Conservation (phyloP, 768 basidiomycete species). For the Amanita brunnescens region DNA sequence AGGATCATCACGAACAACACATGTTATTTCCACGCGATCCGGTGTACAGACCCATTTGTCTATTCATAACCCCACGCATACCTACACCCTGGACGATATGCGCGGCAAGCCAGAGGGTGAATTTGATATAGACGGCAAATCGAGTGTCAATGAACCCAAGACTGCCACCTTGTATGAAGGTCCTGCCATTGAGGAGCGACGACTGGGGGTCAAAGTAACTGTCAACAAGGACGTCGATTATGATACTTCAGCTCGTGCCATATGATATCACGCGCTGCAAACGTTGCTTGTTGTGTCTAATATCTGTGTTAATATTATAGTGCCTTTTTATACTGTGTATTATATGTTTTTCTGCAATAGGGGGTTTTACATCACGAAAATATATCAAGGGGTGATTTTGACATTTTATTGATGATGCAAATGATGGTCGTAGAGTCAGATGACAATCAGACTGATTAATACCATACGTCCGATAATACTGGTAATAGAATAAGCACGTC, state of each 20-base stretch:
- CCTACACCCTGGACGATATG: conserved; percentile 49
- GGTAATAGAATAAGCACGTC: too few species aligned
- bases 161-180: conserved; percentile 24
- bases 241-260: conserved; percentile 18
- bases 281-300: background rate
- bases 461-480: too few species aligned
- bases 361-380: background rate
- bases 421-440: background rate
- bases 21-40: conserved; percentile 41
- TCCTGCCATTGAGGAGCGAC: conserved; percentile 14
- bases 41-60: conserved; percentile 31
- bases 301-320: background rate
- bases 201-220: conserved; percentile 47
- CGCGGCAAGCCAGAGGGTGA: conserved; percentile 37
- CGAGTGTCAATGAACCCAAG: conserved; percentile 31
- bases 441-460: too few species aligned
- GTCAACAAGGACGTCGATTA: conserved; percentile 50
- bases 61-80: conserved; percentile 24
- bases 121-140: conserved; percentile 36
- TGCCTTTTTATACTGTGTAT: background rate
- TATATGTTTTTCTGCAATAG: background rate
- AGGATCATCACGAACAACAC: conserved; percentile 42
- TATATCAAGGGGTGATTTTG: too few species aligned
- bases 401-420: background rate
- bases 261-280: background rate